phyloP scores from a whole-genome alignment of 2,329 filamentous ascomycete genomes.

The Cercospora sesami region DNA sequence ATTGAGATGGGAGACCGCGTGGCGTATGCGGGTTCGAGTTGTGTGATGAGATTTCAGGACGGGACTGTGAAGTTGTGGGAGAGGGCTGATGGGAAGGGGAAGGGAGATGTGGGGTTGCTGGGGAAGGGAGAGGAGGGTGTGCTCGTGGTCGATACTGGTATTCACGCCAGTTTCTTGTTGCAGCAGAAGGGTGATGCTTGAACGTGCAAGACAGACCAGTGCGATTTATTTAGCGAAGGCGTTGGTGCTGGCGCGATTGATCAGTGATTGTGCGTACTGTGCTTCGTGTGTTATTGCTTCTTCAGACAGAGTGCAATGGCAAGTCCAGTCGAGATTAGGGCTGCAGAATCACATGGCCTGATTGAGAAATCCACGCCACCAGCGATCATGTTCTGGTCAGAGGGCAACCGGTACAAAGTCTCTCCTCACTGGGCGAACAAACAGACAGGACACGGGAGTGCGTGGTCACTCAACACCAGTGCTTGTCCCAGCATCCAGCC shows the following conservation, averaged over 20 bases:
- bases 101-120: conserved; percentile 49
- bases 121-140: conserved; percentile 70
- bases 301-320: neutral
- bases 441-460: neutral
- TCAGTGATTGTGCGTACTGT: neutral
- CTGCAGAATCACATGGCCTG: neutral
- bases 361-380: neutral
- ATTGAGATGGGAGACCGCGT: conserved; percentile 43
- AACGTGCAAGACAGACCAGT: neutral
- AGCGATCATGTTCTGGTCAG: neutral
- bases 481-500: neutral
- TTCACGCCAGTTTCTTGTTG: conserved; percentile 37
- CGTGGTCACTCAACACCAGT: neutral
- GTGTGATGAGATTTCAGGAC: conserved; percentile 64
- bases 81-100: conserved; percentile 47
- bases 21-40: conserved; percentile 72
- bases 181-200: conserved; percentile 26
- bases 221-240: neutral
- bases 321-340: neutral
- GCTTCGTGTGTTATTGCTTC: neutral
- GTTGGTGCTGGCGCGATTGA: neutral
- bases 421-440: neutral
- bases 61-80: conserved; percentile 64
- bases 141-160: conserved; percentile 65
- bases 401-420: neutral